These are phyloP conservation scores for Alternaria angustiovoidea DNA, from an alignment of 2,329 filamentous ascomycete genomes.

Conservation along the genomic window DNA sequence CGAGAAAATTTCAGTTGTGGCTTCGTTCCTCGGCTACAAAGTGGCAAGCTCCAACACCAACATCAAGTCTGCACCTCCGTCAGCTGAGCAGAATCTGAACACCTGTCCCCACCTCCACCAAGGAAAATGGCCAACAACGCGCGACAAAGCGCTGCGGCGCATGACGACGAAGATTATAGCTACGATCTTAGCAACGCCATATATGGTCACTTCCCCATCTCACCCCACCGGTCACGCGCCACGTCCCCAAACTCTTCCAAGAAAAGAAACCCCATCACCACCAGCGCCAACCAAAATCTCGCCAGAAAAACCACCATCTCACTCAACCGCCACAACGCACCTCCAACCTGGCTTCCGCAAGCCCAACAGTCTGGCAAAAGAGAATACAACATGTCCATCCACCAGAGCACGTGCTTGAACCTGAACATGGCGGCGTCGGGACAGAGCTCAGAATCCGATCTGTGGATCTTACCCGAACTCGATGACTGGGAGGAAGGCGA, in stretches of 20 bases:
- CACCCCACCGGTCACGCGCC: conserved; percentile 19
- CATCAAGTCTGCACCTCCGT: background rate
- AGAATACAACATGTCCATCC: conserved; percentile 19
- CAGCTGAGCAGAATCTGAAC: conserved; percentile 5
- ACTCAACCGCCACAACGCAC: conserved; percentile 1
- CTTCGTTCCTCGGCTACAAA: conserved; percentile 16
- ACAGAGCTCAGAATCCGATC: conserved; percentile 30
- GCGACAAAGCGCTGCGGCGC: conserved; percentile 20
- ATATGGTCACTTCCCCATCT: conserved; percentile 26
- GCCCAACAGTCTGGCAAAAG: conserved; percentile 2
- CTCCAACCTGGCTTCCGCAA: conserved; percentile 26
- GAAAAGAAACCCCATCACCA: conserved; percentile 12
- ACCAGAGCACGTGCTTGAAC: conserved; percentile 38
- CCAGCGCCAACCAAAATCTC: conserved; percentile 12
- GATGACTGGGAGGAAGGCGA: conserved; percentile 42
- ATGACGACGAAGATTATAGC: conserved; percentile 23
- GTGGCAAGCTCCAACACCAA: conserved; percentile 12
- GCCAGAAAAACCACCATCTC: no score
- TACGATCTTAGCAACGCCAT: conserved; percentile 27
- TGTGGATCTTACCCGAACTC: conserved; percentile 45
- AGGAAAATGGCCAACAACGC: background rate
- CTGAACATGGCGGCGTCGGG: conserved; percentile 17
- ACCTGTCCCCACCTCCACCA: conserved; percentile 5
- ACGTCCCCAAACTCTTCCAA: conserved; percentile 15
- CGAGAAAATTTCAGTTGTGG: conserved; percentile 24